Conservation (phyloP, 2,329 filamentous ascomycete species). For the Hysterium pulicare region DNA sequence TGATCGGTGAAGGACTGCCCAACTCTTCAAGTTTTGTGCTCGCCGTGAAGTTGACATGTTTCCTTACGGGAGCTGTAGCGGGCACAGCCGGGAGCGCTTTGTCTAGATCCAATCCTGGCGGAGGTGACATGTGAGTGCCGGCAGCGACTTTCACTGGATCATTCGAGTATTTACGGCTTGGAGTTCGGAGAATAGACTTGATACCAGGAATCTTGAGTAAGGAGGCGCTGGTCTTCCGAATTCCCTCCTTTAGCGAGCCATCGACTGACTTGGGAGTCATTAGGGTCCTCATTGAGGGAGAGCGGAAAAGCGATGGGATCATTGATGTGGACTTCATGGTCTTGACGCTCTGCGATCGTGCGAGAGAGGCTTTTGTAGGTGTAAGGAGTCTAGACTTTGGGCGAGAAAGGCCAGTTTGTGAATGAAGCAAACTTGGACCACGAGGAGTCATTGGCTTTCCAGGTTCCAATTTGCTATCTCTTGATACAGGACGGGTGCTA, state of each 20-base stretch:
- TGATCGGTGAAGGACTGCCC: constrained; percentile 32
- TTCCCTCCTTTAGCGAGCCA: constrained; percentile 34
- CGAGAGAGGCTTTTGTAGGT: constrained; percentile 72
- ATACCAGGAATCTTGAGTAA: constrained; percentile 53
- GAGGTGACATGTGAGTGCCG: constrained; percentile 55
- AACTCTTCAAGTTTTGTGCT: constrained; percentile 47
- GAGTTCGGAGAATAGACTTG: constrained; percentile 61
- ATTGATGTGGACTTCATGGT: constrained; percentile 46
- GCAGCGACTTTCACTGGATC: constrained; percentile 58
- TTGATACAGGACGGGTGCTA: constrained; percentile 58
- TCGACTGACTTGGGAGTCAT: constrained; percentile 30
- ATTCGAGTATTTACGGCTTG: constrained; percentile 57
- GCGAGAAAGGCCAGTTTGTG: constrained; percentile 44
- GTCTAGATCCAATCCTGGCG: constrained; percentile 38
- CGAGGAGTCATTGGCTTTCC: constrained; percentile 12
- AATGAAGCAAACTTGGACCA: constrained; percentile 23
- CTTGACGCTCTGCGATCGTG: constrained; percentile 56
- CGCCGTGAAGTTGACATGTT: constrained; percentile 78
- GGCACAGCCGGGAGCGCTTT: constrained; percentile 53
- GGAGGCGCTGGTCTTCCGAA: constrained; percentile 41
- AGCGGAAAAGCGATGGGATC: constrained; percentile 51
- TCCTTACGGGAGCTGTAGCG: constrained; percentile 69
- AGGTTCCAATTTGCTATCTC: constrained; percentile 14
- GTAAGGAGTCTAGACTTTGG: constrained; percentile 60
- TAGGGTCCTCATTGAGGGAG: constrained; percentile 53